phyloP scores from a whole-genome alignment of 192 early-diverging fungal species.

The Spinellus fusiger region DNA sequence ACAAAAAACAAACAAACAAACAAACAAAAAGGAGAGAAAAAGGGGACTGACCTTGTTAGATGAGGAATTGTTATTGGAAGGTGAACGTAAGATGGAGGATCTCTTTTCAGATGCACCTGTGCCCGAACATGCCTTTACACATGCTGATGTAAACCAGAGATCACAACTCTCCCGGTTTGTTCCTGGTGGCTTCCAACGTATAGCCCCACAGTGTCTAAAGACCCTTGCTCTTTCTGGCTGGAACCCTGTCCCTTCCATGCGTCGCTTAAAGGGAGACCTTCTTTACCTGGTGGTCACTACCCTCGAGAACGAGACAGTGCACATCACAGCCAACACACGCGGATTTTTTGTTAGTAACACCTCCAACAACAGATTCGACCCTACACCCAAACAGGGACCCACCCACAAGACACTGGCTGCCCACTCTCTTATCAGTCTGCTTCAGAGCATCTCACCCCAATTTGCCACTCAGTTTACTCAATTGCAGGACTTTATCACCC shows the following conservation, averaged over 20 bases:
- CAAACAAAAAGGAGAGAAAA: too few relatives aligned
- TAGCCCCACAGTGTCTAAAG: constrained; percentile 60
- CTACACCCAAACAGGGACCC: constrained; percentile 33
- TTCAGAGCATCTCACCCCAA: constrained; percentile 58
- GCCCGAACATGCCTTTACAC: constrained; percentile 43
- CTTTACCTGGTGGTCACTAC: constrained; percentile 85
- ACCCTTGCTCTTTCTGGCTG: constrained; percentile 79
- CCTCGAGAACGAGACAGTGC: constrained; percentile 74
- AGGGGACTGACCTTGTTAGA: constrained; percentile 23
- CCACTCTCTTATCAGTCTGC: constrained; percentile 65
- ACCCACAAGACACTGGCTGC: constrained; percentile 37
- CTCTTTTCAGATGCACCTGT: constrained; percentile 26
- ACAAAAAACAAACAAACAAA: not conserved
- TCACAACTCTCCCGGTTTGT: constrained; percentile 50
- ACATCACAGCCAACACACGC: constrained; percentile 76
- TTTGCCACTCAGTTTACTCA: constrained; percentile 66
- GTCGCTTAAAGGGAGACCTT: constrained; percentile 78
- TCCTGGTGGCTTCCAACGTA: constrained; percentile 43
- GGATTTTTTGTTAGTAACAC: constrained; percentile 91
- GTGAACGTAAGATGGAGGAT: constrained; percentile 27
- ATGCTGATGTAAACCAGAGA: constrained; percentile 37
- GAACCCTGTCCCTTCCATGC: constrained; percentile 84
- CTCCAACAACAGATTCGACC: constrained; percentile 62
- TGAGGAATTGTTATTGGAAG: constrained; percentile 24
- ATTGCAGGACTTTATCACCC: constrained; percentile 57